Conservation (phyloP, 495 filamentous ascomycete species). For the Tetracladium marchalianum region DNA sequence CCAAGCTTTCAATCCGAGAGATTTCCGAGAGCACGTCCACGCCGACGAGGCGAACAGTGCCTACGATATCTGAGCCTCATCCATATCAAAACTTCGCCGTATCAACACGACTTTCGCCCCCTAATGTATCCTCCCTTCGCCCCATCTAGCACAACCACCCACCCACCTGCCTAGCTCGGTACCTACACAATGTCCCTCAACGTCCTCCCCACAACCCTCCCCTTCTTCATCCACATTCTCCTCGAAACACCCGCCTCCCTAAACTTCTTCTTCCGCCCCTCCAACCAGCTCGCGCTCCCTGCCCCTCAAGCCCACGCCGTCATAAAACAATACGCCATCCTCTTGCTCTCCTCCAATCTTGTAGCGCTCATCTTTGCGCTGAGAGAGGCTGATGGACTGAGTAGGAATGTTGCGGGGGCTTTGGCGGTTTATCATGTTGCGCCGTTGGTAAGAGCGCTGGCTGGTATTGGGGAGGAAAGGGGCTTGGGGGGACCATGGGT, state of each 20-base stretch:
- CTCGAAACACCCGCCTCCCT: conserved; percentile 25
- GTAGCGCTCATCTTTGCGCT: conserved; percentile 23
- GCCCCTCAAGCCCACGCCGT: conserved; percentile 23
- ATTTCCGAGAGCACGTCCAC: no score
- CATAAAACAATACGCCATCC: conserved; percentile 27
- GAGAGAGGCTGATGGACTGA: conserved; percentile 10
- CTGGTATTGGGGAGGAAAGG: background rate
- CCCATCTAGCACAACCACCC: background rate
- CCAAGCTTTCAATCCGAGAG: no score
- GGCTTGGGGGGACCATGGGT: conserved; percentile 14
- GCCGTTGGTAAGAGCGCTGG: conserved; percentile 20
- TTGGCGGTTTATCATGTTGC: conserved; percentile 27
- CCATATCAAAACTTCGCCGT: no score
- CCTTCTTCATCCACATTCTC: conserved; percentile 25
- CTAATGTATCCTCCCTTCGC: no score
- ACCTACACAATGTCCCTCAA: background rate
- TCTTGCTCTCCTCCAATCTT: conserved; percentile 21
- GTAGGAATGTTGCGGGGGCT: conserved; percentile 20
- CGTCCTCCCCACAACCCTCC: conserved; percentile 1
- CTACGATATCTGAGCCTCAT: no score
- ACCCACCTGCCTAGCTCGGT: background rate
- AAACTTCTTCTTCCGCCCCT: conserved; percentile 24
- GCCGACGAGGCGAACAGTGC: no score
- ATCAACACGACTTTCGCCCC: no score
- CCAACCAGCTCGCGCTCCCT: conserved; percentile 17